phyloP scores from a whole-genome alignment of 495 filamentous ascomycete species.

The Cercophora sp. region DNA sequence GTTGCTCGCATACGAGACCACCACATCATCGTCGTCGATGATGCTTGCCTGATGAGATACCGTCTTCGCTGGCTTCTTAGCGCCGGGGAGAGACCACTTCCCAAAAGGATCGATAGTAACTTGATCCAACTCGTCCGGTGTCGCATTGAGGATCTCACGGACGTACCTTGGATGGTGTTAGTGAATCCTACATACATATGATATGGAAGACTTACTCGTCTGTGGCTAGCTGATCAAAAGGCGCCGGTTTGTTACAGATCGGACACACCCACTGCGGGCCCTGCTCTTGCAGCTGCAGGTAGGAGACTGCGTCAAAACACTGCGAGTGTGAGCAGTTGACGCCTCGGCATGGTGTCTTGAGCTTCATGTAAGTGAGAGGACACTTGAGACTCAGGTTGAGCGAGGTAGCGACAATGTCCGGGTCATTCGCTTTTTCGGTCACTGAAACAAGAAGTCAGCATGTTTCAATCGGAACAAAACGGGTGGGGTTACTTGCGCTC shows the following conservation, averaged over 20 bases:
- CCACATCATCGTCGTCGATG: conserved; percentile 63
- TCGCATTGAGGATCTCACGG: conserved; percentile 72
- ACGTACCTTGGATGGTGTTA: conserved; percentile 63
- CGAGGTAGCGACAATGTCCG: conserved; percentile 83
- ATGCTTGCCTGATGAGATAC: conserved; percentile 23
- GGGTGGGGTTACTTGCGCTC: conserved; percentile 62
- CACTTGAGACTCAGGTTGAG: conserved; percentile 88
- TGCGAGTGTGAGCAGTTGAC: conserved; percentile 81
- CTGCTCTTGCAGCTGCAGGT: conserved; percentile 90
- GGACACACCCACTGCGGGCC: conserved; percentile 93
- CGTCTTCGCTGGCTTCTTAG: conserved; percentile 20
- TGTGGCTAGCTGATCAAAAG: conserved; percentile 75
- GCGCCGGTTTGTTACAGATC: conserved; percentile 78
- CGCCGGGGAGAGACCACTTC: conserved; percentile 59
- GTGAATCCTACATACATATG: conserved; percentile 10
- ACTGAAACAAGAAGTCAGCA: conserved; percentile 51
- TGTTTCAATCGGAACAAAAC: background rate
- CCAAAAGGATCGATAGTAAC: conserved; percentile 89
- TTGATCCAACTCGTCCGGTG: conserved; percentile 66
- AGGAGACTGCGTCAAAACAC: conserved; percentile 93
- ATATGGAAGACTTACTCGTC: conserved; percentile 68
- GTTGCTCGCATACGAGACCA: conserved; percentile 48
- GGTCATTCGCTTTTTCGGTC: conserved; percentile 73
- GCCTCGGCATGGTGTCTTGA: conserved; percentile 75
- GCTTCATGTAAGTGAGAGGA: conserved; percentile 78